These are phyloP conservation scores for Parastagonospora avenae DNA, from an alignment of 2,329 filamentous ascomycete genomes.

Conservation along the genomic window DNA sequence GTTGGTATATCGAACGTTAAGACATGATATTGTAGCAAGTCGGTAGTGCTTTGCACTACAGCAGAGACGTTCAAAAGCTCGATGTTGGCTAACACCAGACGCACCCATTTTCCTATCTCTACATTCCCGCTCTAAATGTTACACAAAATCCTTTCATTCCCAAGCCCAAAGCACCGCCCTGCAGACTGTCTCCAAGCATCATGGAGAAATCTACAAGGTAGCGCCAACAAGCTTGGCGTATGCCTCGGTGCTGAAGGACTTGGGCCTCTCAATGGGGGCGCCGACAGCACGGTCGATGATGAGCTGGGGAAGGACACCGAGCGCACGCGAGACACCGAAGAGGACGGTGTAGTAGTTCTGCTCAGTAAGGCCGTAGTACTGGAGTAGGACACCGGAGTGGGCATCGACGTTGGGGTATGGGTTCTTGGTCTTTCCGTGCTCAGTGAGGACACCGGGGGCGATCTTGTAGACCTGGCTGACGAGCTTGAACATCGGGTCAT, in stretches of 20 bases:
- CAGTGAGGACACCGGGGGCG: constrained; percentile 92
- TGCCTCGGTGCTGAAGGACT: constrained; percentile 97
- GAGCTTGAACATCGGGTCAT: constrained; percentile 99
- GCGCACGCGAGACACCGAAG: constrained; percentile 96
- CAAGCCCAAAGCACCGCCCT: constrained; percentile 18
- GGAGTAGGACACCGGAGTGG: constrained; percentile 97
- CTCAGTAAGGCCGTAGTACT: constrained; percentile 99
- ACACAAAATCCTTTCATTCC: constrained; percentile 36
- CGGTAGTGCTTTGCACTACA: constrained; percentile 39
- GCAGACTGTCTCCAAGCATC: constrained; percentile 13
- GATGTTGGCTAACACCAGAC: constrained; percentile 28
- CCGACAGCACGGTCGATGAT: constrained; percentile 99
- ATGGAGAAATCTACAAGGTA: constrained; percentile 70
- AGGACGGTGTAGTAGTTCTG: constrained; percentile 99
- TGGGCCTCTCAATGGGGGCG: constrained; percentile 96
- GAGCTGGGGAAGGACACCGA: constrained; percentile 98
- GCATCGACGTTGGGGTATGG: constrained; percentile 98
- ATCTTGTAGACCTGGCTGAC: constrained; percentile 99
- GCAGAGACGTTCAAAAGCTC: constrained; percentile 28
- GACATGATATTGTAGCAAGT: constrained; percentile 33
- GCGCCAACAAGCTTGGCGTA: constrained; percentile 92
- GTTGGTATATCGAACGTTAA: constrained; percentile 20
- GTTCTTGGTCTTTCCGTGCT: constrained; percentile 99
- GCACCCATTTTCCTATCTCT: constrained; percentile 34
- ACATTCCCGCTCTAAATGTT: constrained; percentile 44